phyloP scores from a whole-genome alignment of 345 rosid genomes.

The Stellera chamaejasme region DNA sequence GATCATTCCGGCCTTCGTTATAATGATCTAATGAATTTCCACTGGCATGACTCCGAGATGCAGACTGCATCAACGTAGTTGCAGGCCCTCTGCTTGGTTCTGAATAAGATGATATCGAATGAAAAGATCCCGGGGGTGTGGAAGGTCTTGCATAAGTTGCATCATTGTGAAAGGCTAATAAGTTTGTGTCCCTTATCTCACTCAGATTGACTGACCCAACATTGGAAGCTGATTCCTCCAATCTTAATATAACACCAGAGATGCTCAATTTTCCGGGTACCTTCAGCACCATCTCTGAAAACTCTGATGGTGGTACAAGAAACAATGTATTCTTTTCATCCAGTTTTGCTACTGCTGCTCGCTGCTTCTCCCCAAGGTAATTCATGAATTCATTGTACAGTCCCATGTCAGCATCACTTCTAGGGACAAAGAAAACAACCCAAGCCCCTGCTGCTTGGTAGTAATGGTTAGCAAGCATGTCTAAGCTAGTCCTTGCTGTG shows the following conservation, averaged over 20 bases:
- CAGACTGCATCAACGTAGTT: constrained; percentile 22
- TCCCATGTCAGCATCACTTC: constrained; percentile 77
- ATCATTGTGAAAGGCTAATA: constrained; percentile 30
- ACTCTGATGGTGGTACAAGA: constrained; percentile 95
- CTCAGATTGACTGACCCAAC: constrained; percentile 32
- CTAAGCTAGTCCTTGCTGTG: constrained; percentile 93
- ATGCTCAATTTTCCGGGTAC: constrained; percentile 92
- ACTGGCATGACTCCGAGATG: constrained; percentile 21
- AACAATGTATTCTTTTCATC: constrained; percentile 86
- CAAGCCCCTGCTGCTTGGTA: constrained; percentile 89
- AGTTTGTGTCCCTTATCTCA: constrained; percentile 34
- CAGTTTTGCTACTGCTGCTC: constrained; percentile 91
- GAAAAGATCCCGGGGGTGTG: constrained; percentile 20
- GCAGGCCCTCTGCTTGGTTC: constrained; percentile 26
- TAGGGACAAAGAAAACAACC: constrained; percentile 95
- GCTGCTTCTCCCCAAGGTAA: constrained; percentile 86
- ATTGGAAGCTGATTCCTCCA: constrained; percentile 46
- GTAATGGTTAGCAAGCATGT: constrained; percentile 92
- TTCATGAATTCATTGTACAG: constrained; percentile 88
- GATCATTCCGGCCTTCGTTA: constrained; percentile 35
- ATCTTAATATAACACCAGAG: constrained; percentile 80
- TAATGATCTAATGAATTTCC: constrained; percentile 29
- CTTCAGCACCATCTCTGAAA: constrained; percentile 83
- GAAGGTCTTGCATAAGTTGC: constrained; percentile 29
- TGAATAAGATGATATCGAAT: constrained; percentile 22